Percentiles rank a stretch among this genome's conserved stretches.
Evolutionary conservation across 2,329 filamentous ascomycete genomes (phyloP).

Genomic region (Lachnellula hyalina): DNA sequence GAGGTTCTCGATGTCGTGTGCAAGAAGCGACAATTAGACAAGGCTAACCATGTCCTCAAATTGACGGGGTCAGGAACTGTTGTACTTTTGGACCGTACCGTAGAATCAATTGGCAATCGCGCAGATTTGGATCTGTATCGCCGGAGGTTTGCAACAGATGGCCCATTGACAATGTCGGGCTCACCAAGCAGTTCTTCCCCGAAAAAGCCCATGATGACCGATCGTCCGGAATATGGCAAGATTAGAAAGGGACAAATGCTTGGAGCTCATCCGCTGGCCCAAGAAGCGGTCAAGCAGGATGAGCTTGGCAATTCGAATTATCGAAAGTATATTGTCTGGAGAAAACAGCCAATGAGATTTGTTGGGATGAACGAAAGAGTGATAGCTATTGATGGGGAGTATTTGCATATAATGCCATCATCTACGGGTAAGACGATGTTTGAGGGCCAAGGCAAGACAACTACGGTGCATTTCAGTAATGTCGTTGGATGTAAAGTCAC

Average conservation of each 20-base stretch:
- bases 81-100: slow-evolving; percentile 70
- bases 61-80: slow-evolving; percentile 69
- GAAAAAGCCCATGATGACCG: slow-evolving; percentile 48
- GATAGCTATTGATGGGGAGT: slow-evolving; percentile 77
- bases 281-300: slow-evolving; percentile 55
- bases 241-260: slow-evolving; percentile 50
- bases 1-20: slow-evolving; percentile 77
- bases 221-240: slow-evolving; percentile 39
- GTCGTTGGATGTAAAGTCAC: slow-evolving; percentile 79
- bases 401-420: slow-evolving; percentile 76
- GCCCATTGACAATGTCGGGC: slow-evolving; percentile 60
- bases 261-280: slow-evolving; percentile 61
- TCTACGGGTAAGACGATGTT: slow-evolving; percentile 60
- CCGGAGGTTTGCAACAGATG: slow-evolving; percentile 70
- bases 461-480: slow-evolving; percentile 76
- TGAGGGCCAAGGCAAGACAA: slow-evolving; percentile 63
- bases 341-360: slow-evolving; percentile 78
- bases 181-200: slow-evolving; percentile 64
- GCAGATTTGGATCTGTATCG: slow-evolving; percentile 71
- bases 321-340: slow-evolving; percentile 74
- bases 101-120: slow-evolving; percentile 71
- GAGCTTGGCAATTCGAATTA: slow-evolving; percentile 55
- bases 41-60: slow-evolving; percentile 73
- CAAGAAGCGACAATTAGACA: slow-evolving; percentile 71
- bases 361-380: slow-evolving; percentile 70